Evolutionary conservation across 352 stramenopile species (phyloP).

Genomic region (Phytophthora tubulina): DNA sequence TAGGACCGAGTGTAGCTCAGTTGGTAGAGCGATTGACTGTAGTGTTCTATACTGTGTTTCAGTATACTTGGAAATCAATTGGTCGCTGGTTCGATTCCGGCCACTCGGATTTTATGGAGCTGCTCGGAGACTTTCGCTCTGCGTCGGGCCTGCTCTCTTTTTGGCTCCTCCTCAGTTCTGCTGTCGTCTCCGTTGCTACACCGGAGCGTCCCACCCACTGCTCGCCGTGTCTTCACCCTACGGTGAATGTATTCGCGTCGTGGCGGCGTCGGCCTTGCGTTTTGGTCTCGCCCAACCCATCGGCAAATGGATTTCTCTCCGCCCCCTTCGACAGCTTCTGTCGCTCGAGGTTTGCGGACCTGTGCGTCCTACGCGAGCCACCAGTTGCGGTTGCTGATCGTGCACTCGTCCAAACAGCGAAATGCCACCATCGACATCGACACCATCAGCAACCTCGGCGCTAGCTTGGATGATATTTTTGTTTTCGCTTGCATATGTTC

Average conservation of each 20-base stretch:
- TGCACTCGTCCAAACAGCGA: background rate
- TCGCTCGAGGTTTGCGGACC: too few relatives aligned
- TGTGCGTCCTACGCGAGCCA: too few relatives aligned
- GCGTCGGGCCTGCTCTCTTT: background rate
- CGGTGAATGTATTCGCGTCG: too few relatives aligned
- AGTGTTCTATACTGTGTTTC: constrained; percentile 10
- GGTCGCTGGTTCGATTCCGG: background rate
- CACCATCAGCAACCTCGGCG: too few relatives aligned
- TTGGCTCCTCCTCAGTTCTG: background rate
- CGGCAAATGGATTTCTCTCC: too few relatives aligned
- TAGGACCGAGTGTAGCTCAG: background rate
- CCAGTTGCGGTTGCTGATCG: background rate
- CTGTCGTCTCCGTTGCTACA: background rate
- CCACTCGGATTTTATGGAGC: background rate
- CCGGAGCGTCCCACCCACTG: background rate
- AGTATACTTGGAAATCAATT: constrained; percentile 5
- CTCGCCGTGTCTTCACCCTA: background rate
- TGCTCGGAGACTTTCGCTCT: background rate
- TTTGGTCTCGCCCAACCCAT: too few relatives aligned
- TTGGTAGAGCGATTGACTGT: constrained; percentile 8
- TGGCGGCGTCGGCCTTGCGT: too few relatives aligned
- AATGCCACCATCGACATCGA: background rate
- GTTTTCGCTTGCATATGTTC: too few relatives aligned
- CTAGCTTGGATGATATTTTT: too few relatives aligned
- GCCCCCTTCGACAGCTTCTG: too few relatives aligned